Conservation (phyloP, 192 early-diverging fungal genomes). For the Coemansia sp. region DNA sequence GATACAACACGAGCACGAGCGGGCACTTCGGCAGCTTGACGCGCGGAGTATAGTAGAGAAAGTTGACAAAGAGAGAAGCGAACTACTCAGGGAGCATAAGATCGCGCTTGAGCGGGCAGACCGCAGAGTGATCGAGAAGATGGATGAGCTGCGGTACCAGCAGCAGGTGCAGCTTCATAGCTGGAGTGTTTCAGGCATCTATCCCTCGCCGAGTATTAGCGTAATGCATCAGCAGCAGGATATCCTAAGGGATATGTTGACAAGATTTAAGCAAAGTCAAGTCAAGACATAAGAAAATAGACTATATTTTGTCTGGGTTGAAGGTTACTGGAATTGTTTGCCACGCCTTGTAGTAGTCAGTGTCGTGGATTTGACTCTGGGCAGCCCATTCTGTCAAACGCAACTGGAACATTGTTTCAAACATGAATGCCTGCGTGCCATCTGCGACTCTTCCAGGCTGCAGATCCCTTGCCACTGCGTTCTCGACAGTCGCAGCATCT, state of each 20-base stretch:
- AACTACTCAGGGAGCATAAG: constrained; percentile 21
- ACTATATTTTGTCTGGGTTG: constrained; percentile 27
- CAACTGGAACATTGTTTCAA: constrained; percentile 82
- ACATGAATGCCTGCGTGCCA: constrained; percentile 92
- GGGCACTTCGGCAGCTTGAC: constrained; percentile 17
- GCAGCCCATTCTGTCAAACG: constrained; percentile 81
- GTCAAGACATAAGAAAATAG: neutral
- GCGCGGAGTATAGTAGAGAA: constrained; percentile 30
- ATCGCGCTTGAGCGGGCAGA: constrained; percentile 31
- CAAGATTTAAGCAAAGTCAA: neutral
- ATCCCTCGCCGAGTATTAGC: constrained; percentile 20
- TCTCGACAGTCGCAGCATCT: constrained; percentile 73
- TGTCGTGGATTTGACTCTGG: constrained; percentile 68
- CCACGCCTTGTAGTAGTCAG: constrained; percentile 91
- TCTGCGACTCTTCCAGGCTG: constrained; percentile 79
- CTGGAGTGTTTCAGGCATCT: constrained; percentile 28
- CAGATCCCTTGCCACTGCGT: constrained; percentile 68
- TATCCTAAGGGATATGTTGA: neutral
- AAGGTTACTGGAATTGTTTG: constrained; percentile 56
- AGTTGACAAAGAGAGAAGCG: constrained; percentile 21
- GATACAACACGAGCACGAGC: constrained; percentile 28
- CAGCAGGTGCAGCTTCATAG: constrained; percentile 33
- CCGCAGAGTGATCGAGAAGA: constrained; percentile 28
- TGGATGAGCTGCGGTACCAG: constrained; percentile 46
- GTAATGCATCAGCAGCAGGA: constrained; percentile 29